Evolutionary conservation across 2,329 filamentous ascomycete genomes (phyloP), one percentile per base, ranked within the genome.

Genomic region (Penicillium sp.): DNA sequence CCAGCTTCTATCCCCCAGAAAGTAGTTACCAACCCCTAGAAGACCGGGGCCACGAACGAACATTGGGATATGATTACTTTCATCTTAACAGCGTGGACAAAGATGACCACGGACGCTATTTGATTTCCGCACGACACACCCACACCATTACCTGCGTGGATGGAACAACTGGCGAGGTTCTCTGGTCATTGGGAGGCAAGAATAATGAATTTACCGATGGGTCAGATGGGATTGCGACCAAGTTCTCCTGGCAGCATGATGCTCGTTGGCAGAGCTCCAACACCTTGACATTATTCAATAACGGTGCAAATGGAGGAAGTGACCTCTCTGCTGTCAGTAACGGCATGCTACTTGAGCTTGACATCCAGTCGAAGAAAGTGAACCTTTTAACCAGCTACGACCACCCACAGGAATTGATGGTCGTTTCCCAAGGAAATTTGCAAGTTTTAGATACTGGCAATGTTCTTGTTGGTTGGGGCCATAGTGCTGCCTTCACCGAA

Each of bases 41-140:
- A 7, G 50, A 52, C 17, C 51, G 45, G 33, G 65, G 59, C 9
- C 41, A 49, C 36, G 56, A 51, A 23, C 59, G 63, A 15, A 56
- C 46, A 8, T 43, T 39, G 29, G 62, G 75, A 3, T 82, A 75
- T 67, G 80, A 83, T 60, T 82, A 77, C 60, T 80, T 81, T 61
- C 79, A 82, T 62, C 74, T 83, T 61, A 83, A 82, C 64, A 79
- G 76, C 34, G 70, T 80, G 49, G 76, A 78, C 63, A 81, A 81
- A 63, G 74, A 79, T 56, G 57, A 65, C 8, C 65, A 73, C 2
- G 78, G 73, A 12, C 69, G 71, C 46, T 75, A 75, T 43, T 59
- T 75, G 10, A 62, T 79, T 30, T 78, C 74, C 3, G 67, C 70
- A 1, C 73, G 78, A 13, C 73, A 68, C 27, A 58, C 60, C 13